Evolutionary conservation across 768 basidiomycete genomes (phyloP), one percentile per base, ranked within the genome.

Genomic region (Mycena belliarum): DNA sequence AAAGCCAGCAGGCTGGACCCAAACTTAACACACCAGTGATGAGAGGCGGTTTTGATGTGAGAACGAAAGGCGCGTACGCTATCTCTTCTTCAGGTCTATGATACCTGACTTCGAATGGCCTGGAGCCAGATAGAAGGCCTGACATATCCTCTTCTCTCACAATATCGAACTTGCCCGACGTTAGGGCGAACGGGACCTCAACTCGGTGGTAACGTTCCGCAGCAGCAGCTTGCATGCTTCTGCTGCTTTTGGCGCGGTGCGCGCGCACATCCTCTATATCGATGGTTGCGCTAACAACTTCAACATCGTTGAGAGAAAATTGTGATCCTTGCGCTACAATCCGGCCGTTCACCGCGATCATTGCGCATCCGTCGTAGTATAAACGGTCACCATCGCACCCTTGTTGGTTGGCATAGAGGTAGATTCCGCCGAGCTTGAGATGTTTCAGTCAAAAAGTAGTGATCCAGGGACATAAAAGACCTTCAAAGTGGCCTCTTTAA

Each of bases 1-100:
- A 99, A n/a, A 99, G 79, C 97, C 97, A 99, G 69, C 97, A 98
- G 16, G 96, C 97, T 8, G 97, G 97, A 6, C 97, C 97, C 3
- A 98, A 77, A 3, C 96, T 98, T 60, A n/a, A 12, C 20, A 7
- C 48, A 10, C 12, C 44, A 55, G 51, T 45, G 44, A 46, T 32
- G 28, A 32, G 21, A 18, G 7, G 24, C 12, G n/a, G 14, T 8
- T 48, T 42, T 20, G 6, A 15, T 38, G 23, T 40, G n/a, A 42
- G 16, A 41, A 56, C 14, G 38, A 49, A 45, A 32, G 14, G 42
- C 10, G 81, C 93, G 65, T 67, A 97, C 97, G 97, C 96, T 56
- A 98, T 97, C 74, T 98, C 97, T 71, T 98, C 96, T 71, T 98
- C 95, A 0, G 96, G 93, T 8, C 68, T 78, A 69, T 98, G 95